These are phyloP conservation scores for Aspergillus diversus DNA, from an alignment of 495 filamentous ascomycete species.

Conservation along the genomic window DNA sequence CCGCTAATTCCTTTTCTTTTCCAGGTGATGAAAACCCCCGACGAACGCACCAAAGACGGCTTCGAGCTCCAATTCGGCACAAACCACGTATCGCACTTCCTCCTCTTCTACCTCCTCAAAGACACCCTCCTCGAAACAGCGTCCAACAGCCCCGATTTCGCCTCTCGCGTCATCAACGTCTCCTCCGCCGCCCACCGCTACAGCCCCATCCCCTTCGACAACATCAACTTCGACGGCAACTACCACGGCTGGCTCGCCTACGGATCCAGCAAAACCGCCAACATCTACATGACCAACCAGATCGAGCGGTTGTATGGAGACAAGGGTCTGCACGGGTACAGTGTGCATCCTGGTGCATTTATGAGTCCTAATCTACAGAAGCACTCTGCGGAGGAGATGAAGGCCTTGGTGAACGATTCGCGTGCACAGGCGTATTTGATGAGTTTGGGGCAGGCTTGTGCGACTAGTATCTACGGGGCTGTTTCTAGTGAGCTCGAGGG, in stretches of 20 bases:
- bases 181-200: slow-evolving; percentile 43
- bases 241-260: slow-evolving; percentile 46
- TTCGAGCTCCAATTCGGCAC: slow-evolving; percentile 45
- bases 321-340: slow-evolving; percentile 40
- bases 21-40: slow-evolving; percentile 25
- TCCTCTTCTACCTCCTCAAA: slow-evolving; percentile 51
- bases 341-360: slow-evolving; percentile 47
- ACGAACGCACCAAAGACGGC: slow-evolving; percentile 15
- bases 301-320: slow-evolving; percentile 43
- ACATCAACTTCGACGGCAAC: slow-evolving; percentile 37
- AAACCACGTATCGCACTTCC: slow-evolving; percentile 56
- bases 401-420: slow-evolving; percentile 16
- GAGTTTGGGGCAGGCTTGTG: slow-evolving; percentile 40
- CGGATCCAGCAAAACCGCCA: slow-evolving; percentile 43
- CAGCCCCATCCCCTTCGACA: slow-evolving; percentile 27
- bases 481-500: slow-evolving; percentile 41
- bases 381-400: slow-evolving; percentile 24
- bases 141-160: slow-evolving; percentile 37
- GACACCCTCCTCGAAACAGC: slow-evolving; percentile 23
- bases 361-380: slow-evolving; percentile 27
- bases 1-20: no score
- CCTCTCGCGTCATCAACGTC: slow-evolving; percentile 49
- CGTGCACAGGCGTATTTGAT: slow-evolving; percentile 33
- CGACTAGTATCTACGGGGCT: slow-evolving; percentile 47
- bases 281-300: slow-evolving; percentile 47